These are phyloP conservation scores for Apiotrichum porosum DNA, from an alignment of 1,284 basidiomycete species.

Conservation along the genomic window DNA sequence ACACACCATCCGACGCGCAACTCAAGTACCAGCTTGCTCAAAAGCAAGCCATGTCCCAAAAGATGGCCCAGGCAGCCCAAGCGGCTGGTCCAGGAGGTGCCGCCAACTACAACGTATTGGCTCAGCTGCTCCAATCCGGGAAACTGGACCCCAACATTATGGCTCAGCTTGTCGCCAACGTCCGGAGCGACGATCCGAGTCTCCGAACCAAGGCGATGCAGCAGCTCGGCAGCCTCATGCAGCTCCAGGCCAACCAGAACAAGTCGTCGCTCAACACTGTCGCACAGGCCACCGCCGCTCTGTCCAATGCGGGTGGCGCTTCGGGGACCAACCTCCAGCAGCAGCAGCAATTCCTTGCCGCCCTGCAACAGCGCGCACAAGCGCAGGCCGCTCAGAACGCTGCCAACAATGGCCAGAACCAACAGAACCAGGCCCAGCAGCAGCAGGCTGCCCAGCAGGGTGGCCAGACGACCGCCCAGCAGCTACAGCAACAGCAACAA, in stretches of 20 bases:
- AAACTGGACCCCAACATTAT: constrained; percentile 16
- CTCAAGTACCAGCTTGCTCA: constrained; percentile 20
- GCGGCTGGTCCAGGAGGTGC: constrained; percentile 3
- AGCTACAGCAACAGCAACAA: constrained; percentile 13
- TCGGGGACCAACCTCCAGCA: background rate
- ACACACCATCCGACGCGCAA: constrained; percentile 16
- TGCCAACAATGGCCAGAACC: background rate
- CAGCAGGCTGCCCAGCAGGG: background rate
- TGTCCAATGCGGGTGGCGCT: background rate
- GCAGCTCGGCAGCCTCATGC: constrained; percentile 13
- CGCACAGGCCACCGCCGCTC: background rate
- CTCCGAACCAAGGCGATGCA: constrained; percentile 8
- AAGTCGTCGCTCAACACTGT: background rate
- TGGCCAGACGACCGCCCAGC: constrained; percentile 2
- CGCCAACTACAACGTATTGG: constrained; percentile 7
- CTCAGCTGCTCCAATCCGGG: constrained; percentile 9
- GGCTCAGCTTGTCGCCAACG: constrained; percentile 13
- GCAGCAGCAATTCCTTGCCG: constrained; percentile 14
- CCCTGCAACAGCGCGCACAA: constrained; percentile 12
- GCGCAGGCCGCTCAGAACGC: background rate
- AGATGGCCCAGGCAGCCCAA: constrained; percentile 18
- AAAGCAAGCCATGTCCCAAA: constrained; percentile 18
- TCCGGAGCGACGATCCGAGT: constrained; percentile 9
- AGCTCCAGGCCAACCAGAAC: constrained; percentile 7
- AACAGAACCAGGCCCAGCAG: background rate